Evolutionary conservation across 495 filamentous ascomycete species (phyloP).

Genomic region (Daldinia decipiens): DNA sequence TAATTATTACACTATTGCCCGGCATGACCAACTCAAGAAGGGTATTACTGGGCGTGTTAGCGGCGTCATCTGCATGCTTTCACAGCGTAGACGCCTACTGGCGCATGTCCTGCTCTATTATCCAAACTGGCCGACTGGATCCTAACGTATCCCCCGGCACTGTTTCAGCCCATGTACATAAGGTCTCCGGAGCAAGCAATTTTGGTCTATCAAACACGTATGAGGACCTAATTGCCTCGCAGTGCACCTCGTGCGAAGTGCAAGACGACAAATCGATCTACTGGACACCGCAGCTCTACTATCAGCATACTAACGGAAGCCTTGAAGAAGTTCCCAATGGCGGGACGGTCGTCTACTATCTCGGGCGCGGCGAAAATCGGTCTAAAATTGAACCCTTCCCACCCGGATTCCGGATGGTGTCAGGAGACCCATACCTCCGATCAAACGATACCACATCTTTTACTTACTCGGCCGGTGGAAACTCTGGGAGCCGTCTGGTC

Average conservation of each 20-base stretch:
- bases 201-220: slow-evolving; percentile 53
- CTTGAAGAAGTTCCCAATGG: slow-evolving; percentile 55
- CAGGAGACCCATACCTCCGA: slow-evolving; percentile 52
- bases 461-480: slow-evolving; percentile 37
- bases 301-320: slow-evolving; percentile 55
- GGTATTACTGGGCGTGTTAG: slow-evolving; percentile 13
- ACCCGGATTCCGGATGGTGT: slow-evolving; percentile 57
- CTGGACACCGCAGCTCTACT: slow-evolving; percentile 64
- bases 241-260: slow-evolving; percentile 61
- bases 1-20: neutral
- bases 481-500: slow-evolving; percentile 41
- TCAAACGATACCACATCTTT: slow-evolving; percentile 49
- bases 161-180: slow-evolving; percentile 71
- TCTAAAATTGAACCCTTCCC: slow-evolving; percentile 53
- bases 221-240: slow-evolving; percentile 50
- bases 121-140: slow-evolving; percentile 65
- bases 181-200: slow-evolving; percentile 70
- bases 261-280: slow-evolving; percentile 63
- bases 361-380: slow-evolving; percentile 53
- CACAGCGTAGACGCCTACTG: slow-evolving; percentile 31
- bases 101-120: slow-evolving; percentile 43
- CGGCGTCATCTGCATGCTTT: slow-evolving; percentile 1
- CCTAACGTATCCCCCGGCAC: slow-evolving; percentile 68
- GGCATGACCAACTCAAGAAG: slow-evolving; percentile 20
- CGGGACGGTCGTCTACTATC: slow-evolving; percentile 57